phyloP scores from a whole-genome alignment of 345 rosid genomes.

The Adansonia digitata region DNA sequence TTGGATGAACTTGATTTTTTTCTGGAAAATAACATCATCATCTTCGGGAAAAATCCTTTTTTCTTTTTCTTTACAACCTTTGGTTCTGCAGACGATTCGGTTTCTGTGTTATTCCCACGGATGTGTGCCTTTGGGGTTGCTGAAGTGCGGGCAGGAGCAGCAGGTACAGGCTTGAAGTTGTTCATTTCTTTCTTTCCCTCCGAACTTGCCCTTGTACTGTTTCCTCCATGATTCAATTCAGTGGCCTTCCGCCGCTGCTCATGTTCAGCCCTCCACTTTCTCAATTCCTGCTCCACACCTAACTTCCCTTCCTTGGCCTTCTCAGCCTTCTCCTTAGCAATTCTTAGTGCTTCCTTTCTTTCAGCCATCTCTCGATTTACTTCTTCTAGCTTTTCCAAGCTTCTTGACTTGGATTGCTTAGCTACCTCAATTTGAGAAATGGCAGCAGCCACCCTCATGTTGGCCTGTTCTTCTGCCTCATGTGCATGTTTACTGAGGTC shows the following conservation, averaged over 20 bases:
- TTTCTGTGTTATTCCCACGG: conserved; percentile 22
- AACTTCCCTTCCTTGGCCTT: conserved; percentile 84
- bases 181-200: conserved; percentile 37
- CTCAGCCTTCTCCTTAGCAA: conserved; percentile 74
- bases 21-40: conserved; percentile 59
- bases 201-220: conserved; percentile 26
- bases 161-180: conserved; percentile 10
- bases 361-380: conserved; percentile 52
- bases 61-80: conserved; percentile 61
- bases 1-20: conserved; percentile 38
- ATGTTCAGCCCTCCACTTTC: conserved; percentile 86
- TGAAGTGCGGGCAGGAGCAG: conserved; percentile 2
- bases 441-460: conserved; percentile 59
- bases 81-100: conserved; percentile 28
- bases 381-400: conserved; percentile 55
- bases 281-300: conserved; percentile 76
- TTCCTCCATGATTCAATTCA: conserved; percentile 33
- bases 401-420: conserved; percentile 54
- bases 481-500: conserved; percentile 75
- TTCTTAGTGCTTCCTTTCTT: conserved; percentile 53
- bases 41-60: conserved; percentile 63
- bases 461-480: conserved; percentile 76
- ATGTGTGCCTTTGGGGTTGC: conserved; percentile 30
- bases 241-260: conserved; percentile 56
- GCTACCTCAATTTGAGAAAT: conserved; percentile 65